Conservation (phyloP, 179 eudicot genomes). For the Pouteria campechiana region DNA sequence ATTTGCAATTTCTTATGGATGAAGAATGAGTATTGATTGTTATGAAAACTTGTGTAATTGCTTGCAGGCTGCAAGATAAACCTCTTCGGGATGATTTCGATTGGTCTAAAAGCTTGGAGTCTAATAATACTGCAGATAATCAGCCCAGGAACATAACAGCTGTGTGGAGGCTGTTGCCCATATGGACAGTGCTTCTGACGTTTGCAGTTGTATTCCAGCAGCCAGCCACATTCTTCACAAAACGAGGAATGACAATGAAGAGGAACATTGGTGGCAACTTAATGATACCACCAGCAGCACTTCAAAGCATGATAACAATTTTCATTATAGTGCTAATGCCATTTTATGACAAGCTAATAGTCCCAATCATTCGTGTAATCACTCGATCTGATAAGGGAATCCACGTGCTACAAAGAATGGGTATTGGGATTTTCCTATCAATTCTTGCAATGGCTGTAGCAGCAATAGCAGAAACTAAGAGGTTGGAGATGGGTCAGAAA, state of each 20-base stretch:
- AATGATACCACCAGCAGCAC: constrained; percentile 81
- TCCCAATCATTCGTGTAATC: constrained; percentile 43
- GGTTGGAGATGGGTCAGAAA: constrained; percentile 29
- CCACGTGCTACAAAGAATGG: constrained; percentile 77
- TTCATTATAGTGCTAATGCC: constrained; percentile 83
- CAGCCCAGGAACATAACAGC: constrained; percentile 33
- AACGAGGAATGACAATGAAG: constrained; percentile 89
- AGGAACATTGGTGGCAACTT: constrained; percentile 53
- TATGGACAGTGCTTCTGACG: constrained; percentile 69
- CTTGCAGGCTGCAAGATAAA: constrained; percentile 51
- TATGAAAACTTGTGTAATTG: neutral
- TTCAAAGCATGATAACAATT: constrained; percentile 66
- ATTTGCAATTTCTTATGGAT: too few species aligned
- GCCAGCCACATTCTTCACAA: constrained; percentile 91
- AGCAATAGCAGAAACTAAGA: constrained; percentile 56
- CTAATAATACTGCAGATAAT: constrained; percentile 3
- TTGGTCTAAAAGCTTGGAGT: constrained; percentile 11
- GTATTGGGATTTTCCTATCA: constrained; percentile 76
- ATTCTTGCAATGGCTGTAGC: constrained; percentile 79
- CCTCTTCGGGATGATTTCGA: constrained; percentile 28
- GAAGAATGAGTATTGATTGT: neutral
- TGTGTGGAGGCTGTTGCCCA: constrained; percentile 52
- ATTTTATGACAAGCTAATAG: constrained; percentile 44
- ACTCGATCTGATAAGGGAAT: constrained; percentile 61
- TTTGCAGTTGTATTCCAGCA: constrained; percentile 94